Percentiles rank a stretch among this genome's conserved stretches.
These are phyloP conservation scores for Pythium plurisporium DNA, from an alignment of 352 stramenopile genomes.

Conservation along the genomic window DNA sequence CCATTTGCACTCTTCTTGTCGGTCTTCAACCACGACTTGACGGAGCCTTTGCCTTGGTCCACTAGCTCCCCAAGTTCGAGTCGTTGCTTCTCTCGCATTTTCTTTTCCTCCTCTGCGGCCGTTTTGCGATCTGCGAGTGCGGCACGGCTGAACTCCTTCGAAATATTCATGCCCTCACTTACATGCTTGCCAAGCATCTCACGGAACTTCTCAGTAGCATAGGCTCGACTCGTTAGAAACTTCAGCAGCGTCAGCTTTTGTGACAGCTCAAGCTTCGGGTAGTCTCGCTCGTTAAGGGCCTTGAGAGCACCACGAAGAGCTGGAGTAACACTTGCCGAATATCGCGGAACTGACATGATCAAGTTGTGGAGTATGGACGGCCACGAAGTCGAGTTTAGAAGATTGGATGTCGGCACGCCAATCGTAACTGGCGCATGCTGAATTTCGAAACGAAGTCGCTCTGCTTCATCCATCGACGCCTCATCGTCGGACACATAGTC, in stretches of 20 bases:
- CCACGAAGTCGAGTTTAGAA: slow-evolving; percentile 82
- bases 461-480: slow-evolving; percentile 67
- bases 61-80: slow-evolving; percentile 47
- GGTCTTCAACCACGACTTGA: slow-evolving; percentile 55
- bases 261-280: slow-evolving; percentile 39
- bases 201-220: slow-evolving; percentile 66
- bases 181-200: slow-evolving; percentile 54
- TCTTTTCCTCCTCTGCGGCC: slow-evolving; percentile 77
- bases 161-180: slow-evolving; percentile 43
- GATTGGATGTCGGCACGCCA: slow-evolving; percentile 66
- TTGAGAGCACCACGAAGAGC: slow-evolving; percentile 44
- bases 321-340: slow-evolving; percentile 36
- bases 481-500: slow-evolving; percentile 85
- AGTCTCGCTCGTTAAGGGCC: slow-evolving; percentile 44
- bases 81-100: slow-evolving; percentile 67
- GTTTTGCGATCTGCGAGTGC: slow-evolving; percentile 62
- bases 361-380: slow-evolving; percentile 65
- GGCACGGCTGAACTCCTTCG: slow-evolving; percentile 72
- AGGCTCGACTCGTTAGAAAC: slow-evolving; percentile 57
- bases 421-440: slow-evolving; percentile 75
- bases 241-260: slow-evolving; percentile 73
- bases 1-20: slow-evolving; percentile 45
- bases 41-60: slow-evolving; percentile 49
- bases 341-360: slow-evolving; percentile 65
- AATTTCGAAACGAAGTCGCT: slow-evolving; percentile 79